These are phyloP conservation scores for Tritrichomonas musculus DNA, from an alignment of 208 protist genomes.

Conservation along the genomic window DNA sequence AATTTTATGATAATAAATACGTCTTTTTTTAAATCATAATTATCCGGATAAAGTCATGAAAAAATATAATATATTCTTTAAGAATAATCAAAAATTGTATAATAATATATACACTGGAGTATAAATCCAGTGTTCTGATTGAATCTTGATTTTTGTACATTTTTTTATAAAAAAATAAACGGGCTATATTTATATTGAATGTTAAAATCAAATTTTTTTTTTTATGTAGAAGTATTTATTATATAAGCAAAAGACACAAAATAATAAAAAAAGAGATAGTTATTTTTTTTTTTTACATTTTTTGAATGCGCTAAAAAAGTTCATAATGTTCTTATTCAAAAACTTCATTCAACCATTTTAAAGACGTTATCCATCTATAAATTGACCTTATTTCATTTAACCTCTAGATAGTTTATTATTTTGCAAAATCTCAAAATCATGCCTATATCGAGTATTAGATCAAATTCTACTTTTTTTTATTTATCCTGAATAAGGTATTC, in stretches of 20 bases:
- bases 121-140: background rate
- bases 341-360: background rate
- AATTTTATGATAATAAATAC: background rate
- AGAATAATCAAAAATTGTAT: too few relatives aligned
- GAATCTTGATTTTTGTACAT: background rate
- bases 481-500: too few relatives aligned
- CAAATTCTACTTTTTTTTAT: too few relatives aligned
- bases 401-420: too few relatives aligned
- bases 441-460: too few relatives aligned
- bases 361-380: background rate
- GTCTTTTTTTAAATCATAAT: background rate
- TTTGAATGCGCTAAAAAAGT: too few relatives aligned
- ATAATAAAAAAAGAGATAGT: too few relatives aligned
- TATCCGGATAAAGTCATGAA: background rate
- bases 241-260: too few relatives aligned
- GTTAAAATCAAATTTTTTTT: background rate
- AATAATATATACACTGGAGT: too few relatives aligned
- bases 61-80: background rate
- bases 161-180: background rate
- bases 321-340: background rate
- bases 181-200: background rate
- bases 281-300: too few relatives aligned
- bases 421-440: too few relatives aligned
- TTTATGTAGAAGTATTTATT: background rate
- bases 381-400: background rate